Evolutionary conservation across 495 filamentous ascomycete species (phyloP), one percentile per base, ranked within the genome.

Genomic region (Pseudoneurospora amorphoporcata): DNA sequence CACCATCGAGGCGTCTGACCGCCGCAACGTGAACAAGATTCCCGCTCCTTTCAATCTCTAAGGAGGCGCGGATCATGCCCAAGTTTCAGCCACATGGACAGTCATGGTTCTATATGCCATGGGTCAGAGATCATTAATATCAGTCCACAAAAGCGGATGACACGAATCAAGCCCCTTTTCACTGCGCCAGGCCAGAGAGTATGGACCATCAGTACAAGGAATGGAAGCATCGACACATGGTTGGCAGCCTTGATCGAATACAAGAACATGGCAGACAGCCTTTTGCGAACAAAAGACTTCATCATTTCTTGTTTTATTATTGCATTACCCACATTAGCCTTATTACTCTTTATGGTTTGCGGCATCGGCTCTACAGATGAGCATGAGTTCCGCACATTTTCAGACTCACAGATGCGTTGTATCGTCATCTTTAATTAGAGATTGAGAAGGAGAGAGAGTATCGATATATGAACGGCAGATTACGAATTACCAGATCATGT

Each of bases 1-100:
- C 8, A 58, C 75, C 2, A 19, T 76, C 29, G 73, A 75, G 23
- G 72, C 45, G 3, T 69, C 78, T 40, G 61, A 68, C 12, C 73
- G 71, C 29, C 72, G 23, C 58, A 68, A 75, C 43, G 39, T 76
- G 38, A 45, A 19, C n/a, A 35, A 65, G 53, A 65, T 65, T 35
- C 53, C 53, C 12, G 53, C 53, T 17, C 53, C 14, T 29, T 65
- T 65, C 29, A 65, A 65, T 29, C 29, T 65, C 0, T 65, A 65
- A 65, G 53, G 29, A 35, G 53, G 6, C 53, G 53, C 53, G 53
- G 53, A 32, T 8, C 23, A 29, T 8, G 32, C 23, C 23, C 29
- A 32, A 58, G 32, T 32, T 19, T 23, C 2, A 14, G 53, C 53
- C 23, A 61, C 23, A 61, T 32, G 53, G 53, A 35, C 53, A 65